Percentiles rank a stretch among this genome's conserved stretches.
phyloP scores from a whole-genome alignment of 2,329 filamentous ascomycete genomes.

The Periconia sp. region DNA sequence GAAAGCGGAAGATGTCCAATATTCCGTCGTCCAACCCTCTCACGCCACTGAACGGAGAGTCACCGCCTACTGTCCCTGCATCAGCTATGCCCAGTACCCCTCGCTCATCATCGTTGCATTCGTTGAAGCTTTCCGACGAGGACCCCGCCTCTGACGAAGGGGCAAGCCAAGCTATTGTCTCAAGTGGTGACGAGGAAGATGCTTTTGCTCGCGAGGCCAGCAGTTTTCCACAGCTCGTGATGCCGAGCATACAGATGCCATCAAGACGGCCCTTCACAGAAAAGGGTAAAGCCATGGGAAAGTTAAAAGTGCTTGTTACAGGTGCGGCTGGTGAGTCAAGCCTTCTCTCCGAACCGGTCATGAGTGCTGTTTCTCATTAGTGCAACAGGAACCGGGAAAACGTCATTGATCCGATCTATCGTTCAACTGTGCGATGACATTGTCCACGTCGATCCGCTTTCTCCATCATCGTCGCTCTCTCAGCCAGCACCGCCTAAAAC shows the following conservation, averaged over 20 bases:
- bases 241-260: constrained; percentile 95
- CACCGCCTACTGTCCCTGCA: constrained; percentile 52
- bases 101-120: constrained; percentile 65
- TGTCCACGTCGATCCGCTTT: constrained; percentile 82
- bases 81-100: constrained; percentile 64
- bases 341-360: neutral
- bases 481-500: constrained; percentile 28
- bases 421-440: constrained; percentile 89
- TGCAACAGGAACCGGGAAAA: constrained; percentile 79
- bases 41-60: constrained; percentile 31
- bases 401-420: constrained; percentile 85
- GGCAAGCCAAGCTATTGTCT: constrained; percentile 61
- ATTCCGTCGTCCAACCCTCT: constrained; percentile 28
- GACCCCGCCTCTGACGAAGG: constrained; percentile 61
- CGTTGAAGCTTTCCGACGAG: constrained; percentile 64
- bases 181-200: constrained; percentile 58
- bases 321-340: constrained; percentile 71
- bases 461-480: constrained; percentile 32
- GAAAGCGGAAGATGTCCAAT: constrained; percentile 29
- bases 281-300: constrained; percentile 81
- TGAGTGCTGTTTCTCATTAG: neutral
- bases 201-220: constrained; percentile 39
- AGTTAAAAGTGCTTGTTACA: constrained; percentile 86
- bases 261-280: constrained; percentile 87
- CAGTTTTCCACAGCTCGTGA: constrained; percentile 79